These are phyloP conservation scores for Anisodus tanguticus DNA, from an alignment of 257 asterid genomes.

Conservation along the genomic window DNA sequence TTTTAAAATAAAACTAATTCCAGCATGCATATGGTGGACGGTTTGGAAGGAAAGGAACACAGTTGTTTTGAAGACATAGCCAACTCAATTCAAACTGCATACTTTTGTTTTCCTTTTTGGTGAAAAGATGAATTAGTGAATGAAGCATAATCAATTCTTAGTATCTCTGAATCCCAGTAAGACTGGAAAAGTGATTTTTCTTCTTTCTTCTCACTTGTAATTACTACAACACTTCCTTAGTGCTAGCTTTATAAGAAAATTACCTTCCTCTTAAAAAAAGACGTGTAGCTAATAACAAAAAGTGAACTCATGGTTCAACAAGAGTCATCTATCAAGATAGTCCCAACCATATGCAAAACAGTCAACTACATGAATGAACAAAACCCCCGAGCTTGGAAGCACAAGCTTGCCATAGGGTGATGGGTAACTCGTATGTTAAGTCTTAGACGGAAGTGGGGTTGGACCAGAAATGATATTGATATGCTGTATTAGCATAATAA, in stretches of 20 bases:
- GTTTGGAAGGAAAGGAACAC: background rate
- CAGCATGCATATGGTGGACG: background rate
- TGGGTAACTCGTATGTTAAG: background rate
- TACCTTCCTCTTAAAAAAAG: background rate
- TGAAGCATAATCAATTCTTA: background rate
- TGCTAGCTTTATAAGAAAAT: background rate
- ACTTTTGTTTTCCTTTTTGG: background rate
- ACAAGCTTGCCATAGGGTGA: background rate
- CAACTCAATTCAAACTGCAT: background rate
- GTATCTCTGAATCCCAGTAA: background rate
- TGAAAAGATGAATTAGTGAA: background rate
- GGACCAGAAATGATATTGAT: background rate
- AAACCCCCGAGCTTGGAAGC: background rate
- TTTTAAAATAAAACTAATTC: background rate
- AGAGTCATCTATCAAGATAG: background rate
- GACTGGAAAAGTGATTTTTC: background rate
- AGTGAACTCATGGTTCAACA: background rate
- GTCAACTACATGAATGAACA: background rate
- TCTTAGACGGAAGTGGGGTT: background rate
- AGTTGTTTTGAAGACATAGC: background rate
- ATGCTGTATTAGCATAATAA: background rate
- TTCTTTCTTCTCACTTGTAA: background rate
- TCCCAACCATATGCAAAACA: background rate
- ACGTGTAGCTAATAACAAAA: too few relatives aligned
- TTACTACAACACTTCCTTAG: background rate